These are phyloP conservation scores for Vigna trinervia DNA, from an alignment of 306 rosid species.

Conservation along the genomic window DNA sequence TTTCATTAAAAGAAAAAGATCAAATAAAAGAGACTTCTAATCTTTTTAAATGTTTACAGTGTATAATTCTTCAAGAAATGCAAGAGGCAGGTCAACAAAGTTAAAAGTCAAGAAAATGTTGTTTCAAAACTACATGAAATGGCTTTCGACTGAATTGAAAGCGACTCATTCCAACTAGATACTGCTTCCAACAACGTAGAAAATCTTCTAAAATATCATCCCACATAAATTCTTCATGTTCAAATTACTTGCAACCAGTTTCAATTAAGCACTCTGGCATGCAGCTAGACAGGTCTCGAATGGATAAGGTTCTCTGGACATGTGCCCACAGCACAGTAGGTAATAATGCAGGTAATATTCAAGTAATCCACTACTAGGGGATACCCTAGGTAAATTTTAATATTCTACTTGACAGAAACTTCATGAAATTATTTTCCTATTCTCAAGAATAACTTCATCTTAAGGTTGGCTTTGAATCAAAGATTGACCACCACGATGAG, in stretches of 20 bases:
- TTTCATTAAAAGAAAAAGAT: constrained; percentile 9
- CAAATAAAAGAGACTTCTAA: not conserved
- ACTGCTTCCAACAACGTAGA: constrained; percentile 7
- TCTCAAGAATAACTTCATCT: not conserved
- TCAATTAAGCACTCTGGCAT: not conserved
- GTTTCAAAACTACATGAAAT: constrained; percentile 18
- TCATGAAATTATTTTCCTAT: not conserved
- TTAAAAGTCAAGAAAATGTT: constrained; percentile 6
- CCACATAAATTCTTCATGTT: not conserved
- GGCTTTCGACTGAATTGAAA: constrained; percentile 3
- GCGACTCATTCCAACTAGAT: not conserved
- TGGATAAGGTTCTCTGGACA: not conserved
- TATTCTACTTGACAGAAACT: not conserved
- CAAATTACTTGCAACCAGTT: not conserved
- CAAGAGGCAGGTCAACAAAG: constrained; percentile 12
- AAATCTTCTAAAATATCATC: not conserved
- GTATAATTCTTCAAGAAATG: not conserved
- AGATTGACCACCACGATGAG: not conserved
- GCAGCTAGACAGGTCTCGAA: not conserved
- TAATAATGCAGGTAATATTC: not conserved
- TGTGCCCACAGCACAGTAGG: not conserved
- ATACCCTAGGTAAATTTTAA: not conserved
- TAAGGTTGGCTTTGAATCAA: constrained; percentile 1
- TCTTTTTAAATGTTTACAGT: not conserved
- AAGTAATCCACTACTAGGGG: not conserved